These are phyloP conservation scores for Rhododendron vialii DNA, from an alignment of 148 eudicot genomes.

Conservation along the genomic window DNA sequence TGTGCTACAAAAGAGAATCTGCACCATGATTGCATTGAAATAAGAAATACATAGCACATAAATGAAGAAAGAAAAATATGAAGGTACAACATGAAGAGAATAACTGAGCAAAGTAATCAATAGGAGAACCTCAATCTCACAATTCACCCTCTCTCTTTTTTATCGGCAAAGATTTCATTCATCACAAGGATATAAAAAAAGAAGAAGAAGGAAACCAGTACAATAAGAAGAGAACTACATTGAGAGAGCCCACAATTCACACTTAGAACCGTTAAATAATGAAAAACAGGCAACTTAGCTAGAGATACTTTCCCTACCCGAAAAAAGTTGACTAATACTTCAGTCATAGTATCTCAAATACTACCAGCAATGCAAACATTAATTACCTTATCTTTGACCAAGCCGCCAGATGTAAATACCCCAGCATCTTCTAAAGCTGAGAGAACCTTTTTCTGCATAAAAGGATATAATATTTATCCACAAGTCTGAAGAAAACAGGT, in stretches of 20 bases:
- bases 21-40: constrained; percentile 16
- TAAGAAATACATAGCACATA: background rate
- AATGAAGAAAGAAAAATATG: background rate
- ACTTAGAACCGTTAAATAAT: too few species aligned
- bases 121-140: background rate
- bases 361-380: background rate
- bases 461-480: background rate
- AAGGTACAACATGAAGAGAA: background rate
- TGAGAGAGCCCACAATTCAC: too few species aligned
- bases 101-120: background rate
- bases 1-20: constrained; percentile 93
- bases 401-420: constrained; percentile 76
- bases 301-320: background rate
- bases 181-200: background rate
- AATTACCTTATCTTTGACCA: constrained; percentile 88
- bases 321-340: background rate
- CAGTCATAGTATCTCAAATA: background rate
- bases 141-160: too few species aligned
- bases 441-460: constrained; percentile 77
- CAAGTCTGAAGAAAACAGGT: background rate
- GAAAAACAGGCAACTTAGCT: background rate
- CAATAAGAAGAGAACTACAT: too few species aligned
- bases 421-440: constrained; percentile 89
- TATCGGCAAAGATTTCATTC: too few species aligned
- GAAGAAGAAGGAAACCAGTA: background rate